Base-by-base conservation (phyloP, 495 filamentous ascomycete genomes). In the Hyaloscypha hepaticicola region DNA sequence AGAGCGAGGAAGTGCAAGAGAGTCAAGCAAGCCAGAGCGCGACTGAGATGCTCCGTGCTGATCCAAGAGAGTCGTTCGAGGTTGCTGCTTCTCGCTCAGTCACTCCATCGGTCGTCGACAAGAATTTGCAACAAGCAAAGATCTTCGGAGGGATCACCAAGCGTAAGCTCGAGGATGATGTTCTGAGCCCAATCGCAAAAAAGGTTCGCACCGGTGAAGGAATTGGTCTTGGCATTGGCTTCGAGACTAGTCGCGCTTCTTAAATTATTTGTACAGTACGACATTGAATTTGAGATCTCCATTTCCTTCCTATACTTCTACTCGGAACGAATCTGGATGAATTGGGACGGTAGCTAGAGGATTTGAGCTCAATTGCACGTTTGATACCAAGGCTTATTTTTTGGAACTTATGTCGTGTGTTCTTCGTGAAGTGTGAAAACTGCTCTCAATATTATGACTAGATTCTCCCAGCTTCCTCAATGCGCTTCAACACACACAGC, bases 31-130 rank as follows among this genome's bases (percentile, higher is more conserved):
- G 68, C 69, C 82, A 82, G 65, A 81, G 77, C 2, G 82, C 82
- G 48, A 82, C 81, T 1, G 81, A 83, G 64, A 82, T 85, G 82
- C 74, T 84, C 27, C 78, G 82, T 1, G 74, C 77, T 19, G 80
- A 85, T 56, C 77, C 81, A 5, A 55, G 70, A 3, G 66, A 72
- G 38, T 66, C 66, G 0, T 70, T 69, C 52, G 68, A 72, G 38
- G 66, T 72, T 57, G 70, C 65, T 19, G 70, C 66, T 4, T 69
- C 66, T 16, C 61, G 68, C 5, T 61, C 28, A 3, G 19, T 31
- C 38, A 70, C 66, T 28, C 65, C 70, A 5, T 55, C 55, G 0
- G 62, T 62, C 24, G 56, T 22, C 16, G 63, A 63, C 14, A 68
- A 68, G 53, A 31, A 41, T 33, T 16, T 63, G 16, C 55, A 61